Conservation (phyloP, 306 rosid genomes). For the Castanopsis chinensis region DNA sequence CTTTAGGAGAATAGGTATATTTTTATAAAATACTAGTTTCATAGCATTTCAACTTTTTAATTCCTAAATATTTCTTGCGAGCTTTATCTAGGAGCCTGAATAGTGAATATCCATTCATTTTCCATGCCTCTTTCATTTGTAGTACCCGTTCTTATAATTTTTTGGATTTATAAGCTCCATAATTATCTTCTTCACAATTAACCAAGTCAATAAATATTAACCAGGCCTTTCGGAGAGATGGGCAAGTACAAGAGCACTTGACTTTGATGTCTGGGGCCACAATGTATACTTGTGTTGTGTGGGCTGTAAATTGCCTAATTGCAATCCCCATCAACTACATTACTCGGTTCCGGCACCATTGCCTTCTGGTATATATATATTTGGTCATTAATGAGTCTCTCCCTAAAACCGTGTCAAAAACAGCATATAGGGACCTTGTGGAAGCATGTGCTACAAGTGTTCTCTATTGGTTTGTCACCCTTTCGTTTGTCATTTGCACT, state of each 20-base stretch:
- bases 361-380: constrained; percentile 70
- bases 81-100: constrained; percentile 5
- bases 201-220: constrained; percentile 32
- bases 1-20: too few species aligned
- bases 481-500: constrained; percentile 52
- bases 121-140: constrained; percentile 17
- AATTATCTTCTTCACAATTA: constrained; percentile 56
- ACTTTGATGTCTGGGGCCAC: constrained; percentile 64
- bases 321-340: constrained; percentile 84
- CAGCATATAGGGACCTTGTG: constrained; percentile 68
- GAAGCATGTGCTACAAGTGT: constrained; percentile 76
- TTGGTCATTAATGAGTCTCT: constrained; percentile 61
- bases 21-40: too few species aligned
- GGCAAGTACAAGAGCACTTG: constrained; percentile 41
- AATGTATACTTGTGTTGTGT: constrained; percentile 71
- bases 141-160: constrained; percentile 67
- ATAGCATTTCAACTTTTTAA: background rate
- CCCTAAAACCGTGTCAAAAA: constrained; percentile 55
- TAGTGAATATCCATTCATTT: background rate
- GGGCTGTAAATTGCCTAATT: constrained; percentile 89
- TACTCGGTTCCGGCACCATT: constrained; percentile 86
- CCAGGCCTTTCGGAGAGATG: constrained; percentile 70
- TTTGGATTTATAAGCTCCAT: constrained; percentile 61
- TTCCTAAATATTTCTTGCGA: background rate
- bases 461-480: constrained; percentile 69